Evolutionary conservation across 768 basidiomycete species (phyloP), one percentile per base, ranked within the genome.

Genomic region (Pulveroboletus sp.): DNA sequence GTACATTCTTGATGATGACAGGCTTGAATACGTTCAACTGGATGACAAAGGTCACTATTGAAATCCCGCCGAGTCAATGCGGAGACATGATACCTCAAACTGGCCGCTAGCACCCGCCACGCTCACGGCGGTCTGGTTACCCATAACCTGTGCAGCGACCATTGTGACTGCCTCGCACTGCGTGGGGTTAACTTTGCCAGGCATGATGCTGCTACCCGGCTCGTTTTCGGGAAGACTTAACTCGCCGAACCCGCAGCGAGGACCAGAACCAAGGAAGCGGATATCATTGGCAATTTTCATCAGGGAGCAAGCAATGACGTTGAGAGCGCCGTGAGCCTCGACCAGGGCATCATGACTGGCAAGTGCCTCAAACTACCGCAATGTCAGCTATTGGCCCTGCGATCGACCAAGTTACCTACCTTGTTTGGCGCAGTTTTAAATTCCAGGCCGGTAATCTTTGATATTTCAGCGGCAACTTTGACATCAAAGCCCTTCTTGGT

Each of bases 271-370:
- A 58, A 99, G 86, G 79, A 88, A 98, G 46, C 96, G 86, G 66
- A 99, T 95, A 64, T 99, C 96, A 67, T 99, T 98, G 43, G 95
- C 95, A 62, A 99, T 97, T 79, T 99, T 99, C 93, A 97, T 96
- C 58, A 97, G 73, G 8, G 93, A 96, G 66, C 88, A 90, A n/a
- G 96, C 96, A 48, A 99, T 70, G 39, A 90, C 89, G 71, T 98
- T 98, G 57, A 99, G 80, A 14, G 94, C 95, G 48, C 96, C 96
- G 51, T 97, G 95, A 9, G 93, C 83, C 72, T 99, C 96, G 18
- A 98, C 92, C 49, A 99, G 82, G 6, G 96, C 96, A 69, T 99
- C 96, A 68, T 99, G 96, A n/a, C 89, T 77, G 18, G 96, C 96
- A 55, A 98, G 82, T 8, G 96, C 94, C 71, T 98, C 96, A 60